Conservation (phyloP, 108 stramenopile species). For the Bacterosira constricta region DNA sequence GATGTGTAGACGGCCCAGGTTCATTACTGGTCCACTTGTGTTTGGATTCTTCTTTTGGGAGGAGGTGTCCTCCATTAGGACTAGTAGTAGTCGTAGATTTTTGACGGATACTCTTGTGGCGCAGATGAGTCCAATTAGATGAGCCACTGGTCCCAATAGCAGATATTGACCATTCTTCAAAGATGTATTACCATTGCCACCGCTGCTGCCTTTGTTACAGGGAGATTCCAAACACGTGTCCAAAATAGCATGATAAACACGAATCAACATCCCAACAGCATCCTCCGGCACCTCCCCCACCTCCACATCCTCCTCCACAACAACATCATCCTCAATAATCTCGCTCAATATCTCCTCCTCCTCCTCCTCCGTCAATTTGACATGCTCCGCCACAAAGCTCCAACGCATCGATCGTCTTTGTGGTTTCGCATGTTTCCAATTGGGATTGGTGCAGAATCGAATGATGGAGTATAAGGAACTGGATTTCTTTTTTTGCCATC, state of each 20-base stretch:
- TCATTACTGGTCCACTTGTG: background rate
- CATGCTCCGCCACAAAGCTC: constrained; percentile 38
- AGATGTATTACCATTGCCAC: background rate
- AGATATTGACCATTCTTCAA: constrained; percentile 7
- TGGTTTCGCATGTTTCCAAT: constrained; percentile 2
- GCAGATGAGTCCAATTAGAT: constrained; percentile 60
- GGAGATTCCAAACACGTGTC: constrained; percentile 8
- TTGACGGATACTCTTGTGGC: constrained; percentile 50
- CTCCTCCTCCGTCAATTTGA: constrained; percentile 25
- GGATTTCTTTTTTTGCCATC: constrained; percentile 39
- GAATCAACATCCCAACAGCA: constrained; percentile 22
- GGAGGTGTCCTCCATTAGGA: constrained; percentile 25
- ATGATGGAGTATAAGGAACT: constrained; percentile 32
- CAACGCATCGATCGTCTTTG: constrained; percentile 1
- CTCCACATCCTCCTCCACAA: background rate
- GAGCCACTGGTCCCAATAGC: constrained; percentile 58
- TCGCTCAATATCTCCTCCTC: constrained; percentile 16
- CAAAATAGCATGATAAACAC: constrained; percentile 20
- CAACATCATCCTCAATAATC: background rate
- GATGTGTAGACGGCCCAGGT: constrained; percentile 46
- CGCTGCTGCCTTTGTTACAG: background rate
- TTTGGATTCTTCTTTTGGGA: background rate
- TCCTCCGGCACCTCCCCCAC: constrained; percentile 4
- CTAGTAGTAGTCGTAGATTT: constrained; percentile 51
- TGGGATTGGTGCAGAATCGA: constrained; percentile 33